phyloP scores from a whole-genome alignment of 768 basidiomycete species.

The Auriscalpium orientale region DNA sequence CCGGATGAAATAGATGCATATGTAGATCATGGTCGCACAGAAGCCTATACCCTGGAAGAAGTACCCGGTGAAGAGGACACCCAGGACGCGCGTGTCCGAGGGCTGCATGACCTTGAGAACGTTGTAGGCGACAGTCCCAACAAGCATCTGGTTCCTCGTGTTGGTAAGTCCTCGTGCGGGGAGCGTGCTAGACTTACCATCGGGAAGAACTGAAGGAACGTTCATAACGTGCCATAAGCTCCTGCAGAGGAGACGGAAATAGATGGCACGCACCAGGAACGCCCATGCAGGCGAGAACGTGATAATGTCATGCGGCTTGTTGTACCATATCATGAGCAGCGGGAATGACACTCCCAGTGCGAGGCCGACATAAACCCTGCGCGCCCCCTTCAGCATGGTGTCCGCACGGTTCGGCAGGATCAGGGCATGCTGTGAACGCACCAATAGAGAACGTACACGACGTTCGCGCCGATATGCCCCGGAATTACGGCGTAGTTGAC shows the following conservation, averaged over 20 bases:
- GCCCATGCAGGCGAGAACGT: slow-evolving; percentile 32
- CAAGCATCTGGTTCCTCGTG: slow-evolving; percentile 31
- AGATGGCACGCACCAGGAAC: slow-evolving; percentile 26
- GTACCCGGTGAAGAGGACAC: slow-evolving; percentile 36
- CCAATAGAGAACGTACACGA: slow-evolving; percentile 40
- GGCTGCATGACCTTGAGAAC: slow-evolving; percentile 32
- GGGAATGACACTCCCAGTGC: slow-evolving; percentile 34
- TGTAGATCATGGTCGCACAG: slow-evolving; percentile 44
- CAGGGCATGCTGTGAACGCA: slow-evolving; percentile 14
- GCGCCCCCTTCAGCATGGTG: not conserved
- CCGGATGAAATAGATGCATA: slow-evolving; percentile 42
- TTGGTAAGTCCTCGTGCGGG: not conserved
- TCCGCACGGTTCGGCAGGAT: not conserved
- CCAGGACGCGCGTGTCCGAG: slow-evolving; percentile 29
- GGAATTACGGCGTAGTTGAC: slow-evolving; percentile 37
- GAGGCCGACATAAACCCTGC: slow-evolving; percentile 37
- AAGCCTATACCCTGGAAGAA: slow-evolving; percentile 43
- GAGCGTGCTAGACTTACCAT: slow-evolving; percentile 13
- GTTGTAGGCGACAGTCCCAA: slow-evolving; percentile 40
- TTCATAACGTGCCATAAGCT: not conserved
- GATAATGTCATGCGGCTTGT: slow-evolving; percentile 35
- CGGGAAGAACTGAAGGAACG: slow-evolving; percentile 24
- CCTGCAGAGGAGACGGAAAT: not conserved
- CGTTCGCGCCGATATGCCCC: slow-evolving; percentile 26
- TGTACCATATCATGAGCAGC: slow-evolving; percentile 45